A percentile compares a stretch with the other conserved stretches of the same genome.
These are phyloP conservation scores for Penicillium griseofulvum DNA, from an alignment of 2,329 filamentous ascomycete genomes.

Conservation along the genomic window DNA sequence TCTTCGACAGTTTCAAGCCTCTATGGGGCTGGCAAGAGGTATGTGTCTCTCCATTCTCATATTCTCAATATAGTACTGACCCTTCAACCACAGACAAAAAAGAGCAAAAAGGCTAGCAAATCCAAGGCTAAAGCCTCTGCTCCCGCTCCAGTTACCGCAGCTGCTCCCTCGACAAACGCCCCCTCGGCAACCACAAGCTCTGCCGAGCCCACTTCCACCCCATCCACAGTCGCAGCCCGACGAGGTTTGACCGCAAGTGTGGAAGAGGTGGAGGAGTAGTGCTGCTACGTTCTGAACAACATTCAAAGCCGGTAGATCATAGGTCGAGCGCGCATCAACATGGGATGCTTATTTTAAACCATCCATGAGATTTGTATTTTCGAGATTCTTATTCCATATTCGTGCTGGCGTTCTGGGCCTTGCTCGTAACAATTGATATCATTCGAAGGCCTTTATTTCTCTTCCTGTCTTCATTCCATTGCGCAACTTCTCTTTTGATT, in stretches of 20 bases:
- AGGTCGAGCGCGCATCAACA: background rate
- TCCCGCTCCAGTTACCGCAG: background rate
- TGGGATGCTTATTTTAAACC: background rate
- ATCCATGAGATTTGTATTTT: background rate
- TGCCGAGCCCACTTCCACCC: conserved; percentile 35
- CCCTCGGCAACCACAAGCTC: conserved; percentile 37
- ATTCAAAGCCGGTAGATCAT: background rate
- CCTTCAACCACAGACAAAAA: conserved; percentile 33
- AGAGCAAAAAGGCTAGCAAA: conserved; percentile 41
- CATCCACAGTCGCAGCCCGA: conserved; percentile 31
- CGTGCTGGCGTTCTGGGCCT: conserved; percentile 1
- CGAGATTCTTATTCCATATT: background rate
- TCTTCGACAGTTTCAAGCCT: conserved; percentile 94
- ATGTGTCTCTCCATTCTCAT: conserved; percentile 30
- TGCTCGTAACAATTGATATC: background rate
- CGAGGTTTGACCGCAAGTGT: conserved; percentile 45
- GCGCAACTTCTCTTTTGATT: too few species aligned
- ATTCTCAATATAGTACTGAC: background rate
- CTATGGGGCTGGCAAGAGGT: conserved; percentile 99
- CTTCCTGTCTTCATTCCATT: background rate
- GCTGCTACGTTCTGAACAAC: background rate
- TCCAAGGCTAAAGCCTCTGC: conserved; percentile 2
- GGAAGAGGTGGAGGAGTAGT: conserved; percentile 46
- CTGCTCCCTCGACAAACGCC: conserved; percentile 12
- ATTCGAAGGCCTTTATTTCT: background rate